Evolutionary conservation across 2,329 filamentous ascomycete genomes (phyloP).

Genomic region (Neofusicoccum ribis): DNA sequence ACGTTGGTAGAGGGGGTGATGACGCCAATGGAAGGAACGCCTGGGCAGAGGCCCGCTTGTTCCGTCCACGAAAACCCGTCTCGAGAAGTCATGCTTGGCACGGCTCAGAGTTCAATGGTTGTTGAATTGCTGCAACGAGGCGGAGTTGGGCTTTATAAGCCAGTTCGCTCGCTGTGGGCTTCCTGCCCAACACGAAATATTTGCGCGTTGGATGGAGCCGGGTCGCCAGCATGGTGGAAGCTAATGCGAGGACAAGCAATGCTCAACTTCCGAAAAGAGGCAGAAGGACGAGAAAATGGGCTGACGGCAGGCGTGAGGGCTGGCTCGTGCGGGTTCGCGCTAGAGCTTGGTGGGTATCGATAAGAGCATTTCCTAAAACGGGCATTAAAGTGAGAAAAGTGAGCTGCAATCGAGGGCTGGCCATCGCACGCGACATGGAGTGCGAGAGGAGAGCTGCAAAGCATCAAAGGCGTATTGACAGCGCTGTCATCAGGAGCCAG

Average conservation of each 20-base stretch:
- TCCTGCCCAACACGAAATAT: background rate
- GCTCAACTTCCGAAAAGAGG: background rate
- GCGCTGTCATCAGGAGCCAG: too few species aligned
- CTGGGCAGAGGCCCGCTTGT: conserved; percentile 23
- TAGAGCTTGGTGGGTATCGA: background rate
- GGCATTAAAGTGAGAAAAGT: conserved; percentile 23
- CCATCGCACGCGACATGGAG: background rate
- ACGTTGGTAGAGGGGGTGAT: conserved; percentile 25
- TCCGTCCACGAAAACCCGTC: conserved; percentile 29
- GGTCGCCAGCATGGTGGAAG: background rate
- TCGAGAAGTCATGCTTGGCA: conserved; percentile 24
- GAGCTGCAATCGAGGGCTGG: too few species aligned
- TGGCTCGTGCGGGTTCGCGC: background rate
- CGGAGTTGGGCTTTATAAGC: background rate
- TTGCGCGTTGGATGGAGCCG: background rate
- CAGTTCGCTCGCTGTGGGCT: background rate
- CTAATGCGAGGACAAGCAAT: too few species aligned
- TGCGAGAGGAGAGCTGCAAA: conserved; percentile 17
- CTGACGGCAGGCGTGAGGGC: background rate
- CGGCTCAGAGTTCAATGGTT: background rate
- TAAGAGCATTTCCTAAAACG: conserved; percentile 18
- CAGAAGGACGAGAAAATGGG: background rate
- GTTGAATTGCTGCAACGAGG: background rate
- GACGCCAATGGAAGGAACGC: conserved; percentile 26
- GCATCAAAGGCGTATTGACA: too few species aligned